Conservation (phyloP, 2,329 filamentous ascomycete genomes). For the Curvularia eragrostidis region DNA sequence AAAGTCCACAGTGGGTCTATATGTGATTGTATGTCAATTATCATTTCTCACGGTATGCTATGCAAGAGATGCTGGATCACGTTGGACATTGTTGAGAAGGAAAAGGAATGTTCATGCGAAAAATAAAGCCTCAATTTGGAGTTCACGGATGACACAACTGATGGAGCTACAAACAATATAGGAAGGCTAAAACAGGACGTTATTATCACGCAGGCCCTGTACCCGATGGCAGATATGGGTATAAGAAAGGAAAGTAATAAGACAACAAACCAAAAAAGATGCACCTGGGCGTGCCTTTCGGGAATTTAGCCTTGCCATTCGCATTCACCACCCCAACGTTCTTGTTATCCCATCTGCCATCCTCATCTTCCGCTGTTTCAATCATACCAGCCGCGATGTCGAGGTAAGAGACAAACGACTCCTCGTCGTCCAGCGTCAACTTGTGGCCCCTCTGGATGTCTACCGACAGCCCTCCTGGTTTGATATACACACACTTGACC, state of each 20-base stretch:
- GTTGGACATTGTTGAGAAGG: too few species aligned
- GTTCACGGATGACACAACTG: too few species aligned
- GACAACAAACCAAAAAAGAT: conserved; percentile 42
- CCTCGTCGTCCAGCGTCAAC: conserved; percentile 49
- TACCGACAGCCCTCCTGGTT: conserved; percentile 51
- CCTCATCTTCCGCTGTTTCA: conserved; percentile 47
- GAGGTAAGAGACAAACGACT: conserved; percentile 52
- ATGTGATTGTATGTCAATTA: background rate
- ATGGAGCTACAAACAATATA: too few species aligned
- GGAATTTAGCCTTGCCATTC: conserved; percentile 44
- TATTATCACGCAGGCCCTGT: conserved; percentile 2
- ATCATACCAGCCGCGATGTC: conserved; percentile 60
- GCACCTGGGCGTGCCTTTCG: conserved; percentile 41
- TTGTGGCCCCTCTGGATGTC: conserved; percentile 52
- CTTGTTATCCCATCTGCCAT: conserved; percentile 29
- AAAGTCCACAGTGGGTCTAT: too few species aligned
- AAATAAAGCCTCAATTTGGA: background rate
- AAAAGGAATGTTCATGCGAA: background rate
- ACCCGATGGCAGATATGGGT: conserved; percentile 4
- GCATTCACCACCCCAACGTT: conserved; percentile 42
- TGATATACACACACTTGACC: conserved; percentile 52
- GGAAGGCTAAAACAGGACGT: background rate
- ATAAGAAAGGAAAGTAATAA: conserved; percentile 10
- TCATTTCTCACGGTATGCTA: background rate
- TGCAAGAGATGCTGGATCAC: background rate